Conservation (phyloP, 2,329 filamentous ascomycete species). For the Microcera coccophila region DNA sequence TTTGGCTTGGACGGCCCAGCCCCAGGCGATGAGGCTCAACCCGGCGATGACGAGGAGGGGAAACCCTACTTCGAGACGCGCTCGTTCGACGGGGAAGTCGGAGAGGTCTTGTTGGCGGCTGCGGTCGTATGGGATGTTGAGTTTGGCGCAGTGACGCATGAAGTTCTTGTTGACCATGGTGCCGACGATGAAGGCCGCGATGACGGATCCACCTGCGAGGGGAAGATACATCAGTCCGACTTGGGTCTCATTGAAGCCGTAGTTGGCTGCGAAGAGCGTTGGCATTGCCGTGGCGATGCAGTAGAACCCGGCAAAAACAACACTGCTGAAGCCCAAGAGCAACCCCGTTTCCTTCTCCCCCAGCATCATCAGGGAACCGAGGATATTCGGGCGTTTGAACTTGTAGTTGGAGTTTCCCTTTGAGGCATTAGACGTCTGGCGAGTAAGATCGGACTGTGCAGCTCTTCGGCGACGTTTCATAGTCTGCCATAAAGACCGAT, state of each 20-base stretch:
- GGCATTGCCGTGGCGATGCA: slow-evolving; percentile 45
- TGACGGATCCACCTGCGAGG: slow-evolving; percentile 46
- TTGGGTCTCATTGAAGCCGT: slow-evolving; percentile 54
- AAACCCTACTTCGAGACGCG: slow-evolving; percentile 46
- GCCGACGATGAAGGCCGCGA: slow-evolving; percentile 46
- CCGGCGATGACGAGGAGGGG: slow-evolving; percentile 50
- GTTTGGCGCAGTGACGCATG: slow-evolving; percentile 52
- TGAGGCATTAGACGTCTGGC: slow-evolving; percentile 13
- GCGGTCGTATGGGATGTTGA: slow-evolving; percentile 51
- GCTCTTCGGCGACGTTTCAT: slow-evolving; percentile 19
- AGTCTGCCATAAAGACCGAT: slow-evolving; percentile 34
- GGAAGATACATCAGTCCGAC: slow-evolving; percentile 54
- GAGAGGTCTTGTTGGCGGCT: slow-evolving; percentile 48
- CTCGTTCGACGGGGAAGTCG: slow-evolving; percentile 50
- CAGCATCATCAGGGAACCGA: slow-evolving; percentile 39
- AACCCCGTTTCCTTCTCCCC: slow-evolving; percentile 41
- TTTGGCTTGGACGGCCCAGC: slow-evolving; percentile 46
- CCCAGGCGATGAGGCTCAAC: slow-evolving; percentile 46
- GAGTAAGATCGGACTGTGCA: slow-evolving; percentile 8
- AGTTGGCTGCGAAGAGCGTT: slow-evolving; percentile 45
- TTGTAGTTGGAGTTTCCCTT: slow-evolving; percentile 26
- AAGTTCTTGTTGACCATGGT: slow-evolving; percentile 65
- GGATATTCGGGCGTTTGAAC: slow-evolving; percentile 39
- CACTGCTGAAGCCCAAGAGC: slow-evolving; percentile 41
- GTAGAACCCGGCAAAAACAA: slow-evolving; percentile 51